Base-by-base conservation (phyloP, 2,329 filamentous ascomycete species). In the Talaromyces funiculosus region DNA sequence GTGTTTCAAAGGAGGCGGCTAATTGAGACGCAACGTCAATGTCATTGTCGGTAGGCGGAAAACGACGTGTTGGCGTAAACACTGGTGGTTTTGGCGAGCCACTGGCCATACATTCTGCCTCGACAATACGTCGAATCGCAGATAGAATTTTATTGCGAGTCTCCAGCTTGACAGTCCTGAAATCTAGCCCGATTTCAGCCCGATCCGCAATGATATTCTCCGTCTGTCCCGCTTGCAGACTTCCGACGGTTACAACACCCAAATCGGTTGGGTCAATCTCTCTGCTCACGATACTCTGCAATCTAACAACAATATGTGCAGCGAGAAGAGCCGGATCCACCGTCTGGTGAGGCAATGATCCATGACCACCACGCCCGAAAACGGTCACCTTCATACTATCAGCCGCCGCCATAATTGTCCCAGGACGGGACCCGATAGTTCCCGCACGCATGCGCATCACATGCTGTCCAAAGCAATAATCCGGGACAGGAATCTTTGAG, bases 311-410 rank as follows among this genome's bases (percentile, higher is more conserved):
- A 6, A 83, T 80, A 63, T 78, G 77, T 0, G 81, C 78, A 10
- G 84, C 84, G 64, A 85, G 79, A 1, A 86, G 73, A 4, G 84
- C 81, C 0, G 84, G 84, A 65, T 87, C 84, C 31, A 86, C 76
- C 1, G 79, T 79, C 31, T 75, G 73, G 66, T 86, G 80, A 0
- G 84, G 84, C 67, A 79, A 80, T 0, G 78, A 81, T 1, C 81
- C 84, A 66, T 87, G 84, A 0, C 83, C 82, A 59, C 83, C 83
- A 10, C 82, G 78, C 3, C 84, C 84, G 65, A 78, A 80, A n/a
- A 87, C 75, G 0, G 80, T 84, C 18, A 86, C 76, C 53, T 78
- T 80, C 67, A 78, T 68, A 38, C 69, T 76, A 62, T 80, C 78
- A 1, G 76, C 74, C 20, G 77, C 76, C 7, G 75, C 73, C 73